Percentiles rank a stretch among this genome's conserved stretches.
These are phyloP conservation scores for Letharia lupina DNA, from an alignment of 495 filamentous ascomycete genomes.

Conservation along the genomic window DNA sequence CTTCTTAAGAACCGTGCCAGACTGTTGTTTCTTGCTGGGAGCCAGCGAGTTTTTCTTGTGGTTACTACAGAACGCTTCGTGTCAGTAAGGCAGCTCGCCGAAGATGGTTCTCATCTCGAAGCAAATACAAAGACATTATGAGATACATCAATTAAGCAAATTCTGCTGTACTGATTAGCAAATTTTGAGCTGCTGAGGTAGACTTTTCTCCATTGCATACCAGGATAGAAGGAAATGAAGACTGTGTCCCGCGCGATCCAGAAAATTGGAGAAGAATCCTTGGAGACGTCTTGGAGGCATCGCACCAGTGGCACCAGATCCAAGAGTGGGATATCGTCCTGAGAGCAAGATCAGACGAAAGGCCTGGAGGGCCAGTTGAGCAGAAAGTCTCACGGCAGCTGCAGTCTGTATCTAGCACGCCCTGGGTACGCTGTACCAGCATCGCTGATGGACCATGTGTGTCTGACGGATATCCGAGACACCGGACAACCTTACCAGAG, in stretches of 20 bases:
- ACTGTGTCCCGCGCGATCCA: background rate
- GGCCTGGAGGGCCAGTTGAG: background rate
- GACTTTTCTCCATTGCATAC: conserved; percentile 3
- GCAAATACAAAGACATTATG: conserved; percentile 3
- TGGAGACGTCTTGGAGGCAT: background rate
- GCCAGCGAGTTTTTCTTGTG: conserved; percentile 10
- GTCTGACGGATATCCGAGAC: background rate
- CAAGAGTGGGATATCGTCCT: background rate
- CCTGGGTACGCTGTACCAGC: background rate
- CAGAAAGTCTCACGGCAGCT: background rate
- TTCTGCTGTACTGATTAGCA: background rate
- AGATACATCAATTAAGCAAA: background rate
- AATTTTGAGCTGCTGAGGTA: background rate
- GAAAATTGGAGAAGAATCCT: background rate
- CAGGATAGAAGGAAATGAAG: background rate
- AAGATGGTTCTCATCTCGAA: conserved; percentile 1
- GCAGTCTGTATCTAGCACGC: background rate
- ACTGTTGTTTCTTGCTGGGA: conserved; percentile 14
- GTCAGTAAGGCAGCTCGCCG: conserved; percentile 7
- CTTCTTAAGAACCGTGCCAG: conserved; percentile 16
- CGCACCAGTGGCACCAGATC: background rate
- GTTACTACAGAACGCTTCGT: conserved; percentile 6
- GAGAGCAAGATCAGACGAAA: background rate
- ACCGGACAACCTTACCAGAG: background rate
- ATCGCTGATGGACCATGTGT: conserved; percentile 4